A percentile compares a stretch with the other conserved stretches of the same genome.
These are phyloP conservation scores for Endocalyx cinctus DNA, from an alignment of 2,329 filamentous ascomycete genomes.

Conservation along the genomic window DNA sequence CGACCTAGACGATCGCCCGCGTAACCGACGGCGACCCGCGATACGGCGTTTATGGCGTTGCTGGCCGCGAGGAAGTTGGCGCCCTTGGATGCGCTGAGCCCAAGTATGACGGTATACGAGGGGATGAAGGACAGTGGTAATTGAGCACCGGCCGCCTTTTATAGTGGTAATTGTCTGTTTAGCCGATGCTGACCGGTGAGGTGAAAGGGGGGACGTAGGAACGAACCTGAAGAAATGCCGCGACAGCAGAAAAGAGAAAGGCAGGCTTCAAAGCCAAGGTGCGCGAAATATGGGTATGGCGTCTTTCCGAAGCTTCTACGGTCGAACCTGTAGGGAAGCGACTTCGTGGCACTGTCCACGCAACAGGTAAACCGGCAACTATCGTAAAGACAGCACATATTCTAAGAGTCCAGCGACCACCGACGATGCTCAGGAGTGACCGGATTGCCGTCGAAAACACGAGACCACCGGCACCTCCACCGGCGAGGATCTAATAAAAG, in stretches of 20 bases:
- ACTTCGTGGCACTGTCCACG: slow-evolving; percentile 34
- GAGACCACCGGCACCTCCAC: slow-evolving; percentile 38
- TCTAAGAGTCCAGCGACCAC: slow-evolving; percentile 40
- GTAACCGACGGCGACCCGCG: slow-evolving; percentile 39
- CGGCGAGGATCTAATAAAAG: slow-evolving; percentile 29
- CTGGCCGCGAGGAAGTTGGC: slow-evolving; percentile 39
- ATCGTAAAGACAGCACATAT: slow-evolving; percentile 33
- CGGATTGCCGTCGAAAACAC: slow-evolving; percentile 35
- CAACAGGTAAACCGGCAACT: slow-evolving; percentile 33
- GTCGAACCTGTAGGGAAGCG: slow-evolving; percentile 26
- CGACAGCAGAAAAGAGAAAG: slow-evolving; percentile 37
- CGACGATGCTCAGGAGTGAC: slow-evolving; percentile 35
- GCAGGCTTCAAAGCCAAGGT: slow-evolving; percentile 31
- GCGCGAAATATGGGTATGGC: slow-evolving; percentile 34
- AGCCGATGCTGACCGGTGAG: too few relatives aligned
- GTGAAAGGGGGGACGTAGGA: slow-evolving; percentile 8
- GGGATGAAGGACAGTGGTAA: slow-evolving; percentile 44
- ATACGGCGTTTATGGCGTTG: slow-evolving; percentile 41
- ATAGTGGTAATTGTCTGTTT: too few relatives aligned
- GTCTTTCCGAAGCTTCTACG: slow-evolving; percentile 15
- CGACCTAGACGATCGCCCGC: slow-evolving; percentile 42
- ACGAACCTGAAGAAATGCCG: slow-evolving; percentile 33
- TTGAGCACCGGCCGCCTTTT: slow-evolving; percentile 39
- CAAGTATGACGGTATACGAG: slow-evolving; percentile 40
- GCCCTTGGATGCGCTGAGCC: slow-evolving; percentile 34